phyloP scores from a whole-genome alignment of 2,329 filamentous ascomycete genomes.

The Epichloe sp. region DNA sequence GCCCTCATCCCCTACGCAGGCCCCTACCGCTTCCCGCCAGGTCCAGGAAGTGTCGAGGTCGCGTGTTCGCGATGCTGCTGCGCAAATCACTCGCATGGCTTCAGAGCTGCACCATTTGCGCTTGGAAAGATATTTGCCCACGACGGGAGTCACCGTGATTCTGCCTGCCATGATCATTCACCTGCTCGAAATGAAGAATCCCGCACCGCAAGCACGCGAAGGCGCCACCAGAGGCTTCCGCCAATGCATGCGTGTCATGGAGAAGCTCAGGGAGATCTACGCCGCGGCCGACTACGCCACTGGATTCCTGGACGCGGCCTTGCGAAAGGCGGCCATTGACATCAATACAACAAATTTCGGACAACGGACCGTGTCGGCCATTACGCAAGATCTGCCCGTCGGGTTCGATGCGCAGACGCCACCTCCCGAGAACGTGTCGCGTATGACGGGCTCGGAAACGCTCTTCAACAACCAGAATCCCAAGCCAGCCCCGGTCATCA shows the following conservation, averaged over 20 bases:
- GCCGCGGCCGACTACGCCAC: constrained; percentile 93
- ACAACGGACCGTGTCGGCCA: constrained; percentile 20
- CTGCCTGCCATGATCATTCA: constrained; percentile 91
- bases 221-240: constrained; percentile 70
- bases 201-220: constrained; percentile 56
- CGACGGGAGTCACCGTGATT: constrained; percentile 80
- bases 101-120: constrained; percentile 59
- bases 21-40: constrained; percentile 45
- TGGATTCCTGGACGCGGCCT: constrained; percentile 82
- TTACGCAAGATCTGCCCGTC: constrained; percentile 21
- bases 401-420: constrained; percentile 34
- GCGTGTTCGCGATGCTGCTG: constrained; percentile 71
- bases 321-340: constrained; percentile 74
- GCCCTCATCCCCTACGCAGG: constrained; percentile 50
- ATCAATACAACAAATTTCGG: constrained; percentile 32
- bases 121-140: constrained; percentile 70
- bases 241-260: constrained; percentile 85
- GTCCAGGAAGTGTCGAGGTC: constrained; percentile 71
- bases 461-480: constrained; percentile 24
- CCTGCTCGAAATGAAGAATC: constrained; percentile 81
- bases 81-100: constrained; percentile 75
- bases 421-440: constrained; percentile 37
- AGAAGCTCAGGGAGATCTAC: constrained; percentile 77
- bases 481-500: constrained; percentile 9
- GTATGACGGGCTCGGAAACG: constrained; percentile 28